Conservation (phyloP, 2,329 filamentous ascomycete species). For the Venturia nashicola region DNA sequence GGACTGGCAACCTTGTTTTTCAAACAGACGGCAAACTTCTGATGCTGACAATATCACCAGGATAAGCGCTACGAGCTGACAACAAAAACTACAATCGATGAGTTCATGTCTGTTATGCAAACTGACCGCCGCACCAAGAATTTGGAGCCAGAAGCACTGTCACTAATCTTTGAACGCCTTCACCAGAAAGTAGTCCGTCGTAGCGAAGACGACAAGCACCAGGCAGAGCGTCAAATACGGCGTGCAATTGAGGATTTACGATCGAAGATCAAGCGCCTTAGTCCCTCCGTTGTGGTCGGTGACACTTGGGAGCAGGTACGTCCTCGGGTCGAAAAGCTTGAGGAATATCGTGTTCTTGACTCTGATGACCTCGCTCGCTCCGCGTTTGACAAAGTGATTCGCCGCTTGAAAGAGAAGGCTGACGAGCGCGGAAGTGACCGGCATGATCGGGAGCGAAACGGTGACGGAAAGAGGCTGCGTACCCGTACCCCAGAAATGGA, state of each 20-base stretch:
- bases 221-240: slow-evolving; percentile 61
- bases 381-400: slow-evolving; percentile 86
- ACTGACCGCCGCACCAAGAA: slow-evolving; percentile 79
- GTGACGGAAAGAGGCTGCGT: slow-evolving; percentile 29
- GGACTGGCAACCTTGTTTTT: neutral
- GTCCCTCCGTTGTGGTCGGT: slow-evolving; percentile 63
- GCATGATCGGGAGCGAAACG: slow-evolving; percentile 32
- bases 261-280: slow-evolving; percentile 75
- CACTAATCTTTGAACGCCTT: slow-evolving; percentile 75
- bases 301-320: slow-evolving; percentile 87
- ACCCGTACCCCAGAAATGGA: slow-evolving; percentile 80
- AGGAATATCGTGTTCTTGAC: slow-evolving; percentile 73
- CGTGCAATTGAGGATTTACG: slow-evolving; percentile 75
- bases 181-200: slow-evolving; percentile 77
- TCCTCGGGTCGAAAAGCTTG: slow-evolving; percentile 62
- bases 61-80: slow-evolving; percentile 88
- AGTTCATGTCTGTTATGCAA: slow-evolving; percentile 72
- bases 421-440: slow-evolving; percentile 48
- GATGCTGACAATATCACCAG: slow-evolving; percentile 29
- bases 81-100: slow-evolving; percentile 73
- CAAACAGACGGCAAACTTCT: neutral
- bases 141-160: slow-evolving; percentile 68
- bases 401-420: slow-evolving; percentile 81
- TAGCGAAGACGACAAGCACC: slow-evolving; percentile 69
- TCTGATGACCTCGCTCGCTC: slow-evolving; percentile 71